Base-by-base conservation (phyloP, 139 green algal species). In the Volvox reticuliferus region DNA sequence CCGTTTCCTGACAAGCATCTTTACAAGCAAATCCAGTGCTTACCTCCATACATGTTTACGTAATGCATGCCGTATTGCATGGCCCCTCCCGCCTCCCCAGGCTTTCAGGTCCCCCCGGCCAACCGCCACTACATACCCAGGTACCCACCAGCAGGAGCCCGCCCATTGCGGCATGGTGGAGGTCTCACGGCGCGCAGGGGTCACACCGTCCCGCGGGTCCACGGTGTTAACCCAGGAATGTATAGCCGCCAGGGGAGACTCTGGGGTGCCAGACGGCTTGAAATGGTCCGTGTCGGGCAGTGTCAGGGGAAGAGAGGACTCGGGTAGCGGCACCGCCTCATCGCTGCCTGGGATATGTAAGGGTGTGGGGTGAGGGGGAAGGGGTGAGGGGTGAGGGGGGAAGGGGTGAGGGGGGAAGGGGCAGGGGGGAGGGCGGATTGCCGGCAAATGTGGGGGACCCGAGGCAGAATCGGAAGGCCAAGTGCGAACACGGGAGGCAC, bases 151-250 rank as follows among this genome's bases (percentile, higher is more conserved):
- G 86, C 91, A 93, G 1, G 82, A 92, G 3, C 92, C 92, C 17
- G 92, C 92, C 92, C 92, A 94, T 82, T 94, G 86, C 73, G 86
- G 98, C 98, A 99, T 99, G 32, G 98, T 99, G 93, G 96, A 98
- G 3, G 98, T 99, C 89, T 99, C 98, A 28, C 98, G 82, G 26
- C 90, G 81, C 55, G 92, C 92, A 32, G 90, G 87, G 86, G 86
- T 82, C 13, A 94, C 95, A n/a, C 91, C 96, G 32, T 26, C 83
- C 85, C 85, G 85, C 0, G 95, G 94, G 89, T 97, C 95, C 18
- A 89, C 95, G 20, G 92, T 94, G n/a, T 95, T 87, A 35, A 99
- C 94, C 88, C 91, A 91, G 2, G 36, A 24, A 22, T 62, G 89
- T 55, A 97, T 93, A 36, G 96, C 96, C 37, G 98, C 96, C 24